Percentiles rank a stretch among this genome's conserved stretches.
phyloP scores from a whole-genome alignment of 345 rosid genomes.

The Isatis tinctoria region DNA sequence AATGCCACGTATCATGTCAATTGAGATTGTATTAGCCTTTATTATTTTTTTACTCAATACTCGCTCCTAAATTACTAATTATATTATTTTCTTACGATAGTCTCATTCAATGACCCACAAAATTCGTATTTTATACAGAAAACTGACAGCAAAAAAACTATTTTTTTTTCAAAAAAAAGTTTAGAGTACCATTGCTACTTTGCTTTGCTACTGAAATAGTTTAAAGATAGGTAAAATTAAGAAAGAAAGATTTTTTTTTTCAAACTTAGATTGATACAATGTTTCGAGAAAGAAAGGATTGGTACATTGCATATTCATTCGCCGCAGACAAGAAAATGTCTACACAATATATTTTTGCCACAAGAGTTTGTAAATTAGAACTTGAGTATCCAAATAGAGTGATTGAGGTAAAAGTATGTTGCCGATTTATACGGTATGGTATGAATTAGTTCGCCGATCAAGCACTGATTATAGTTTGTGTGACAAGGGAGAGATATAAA shows the following conservation, averaged over 20 bases:
- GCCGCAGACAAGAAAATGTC: background rate
- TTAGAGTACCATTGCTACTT: background rate
- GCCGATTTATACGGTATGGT: background rate
- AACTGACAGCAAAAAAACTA: too few relatives aligned
- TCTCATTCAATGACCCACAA: background rate
- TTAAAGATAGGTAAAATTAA: background rate
- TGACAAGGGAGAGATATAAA: background rate
- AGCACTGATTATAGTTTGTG: conserved; percentile 2
- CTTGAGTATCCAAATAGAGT: background rate
- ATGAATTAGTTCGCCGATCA: background rate
- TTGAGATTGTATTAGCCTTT: background rate
- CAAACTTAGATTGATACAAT: background rate
- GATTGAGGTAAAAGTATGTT: background rate
- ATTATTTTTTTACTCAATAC: background rate
- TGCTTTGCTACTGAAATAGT: background rate
- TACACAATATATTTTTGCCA: background rate
- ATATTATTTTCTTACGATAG: background rate
- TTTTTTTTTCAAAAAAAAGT: background rate
- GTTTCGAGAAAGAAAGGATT: background rate
- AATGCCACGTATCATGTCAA: conserved; percentile 12
- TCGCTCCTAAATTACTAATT: background rate
- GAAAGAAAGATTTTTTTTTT: background rate
- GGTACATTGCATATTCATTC: background rate
- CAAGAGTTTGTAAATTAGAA: background rate
- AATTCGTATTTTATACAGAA: background rate